phyloP scores from a whole-genome alignment of 768 basidiomycete species.

The Leucosporidium creatinivorum region DNA sequence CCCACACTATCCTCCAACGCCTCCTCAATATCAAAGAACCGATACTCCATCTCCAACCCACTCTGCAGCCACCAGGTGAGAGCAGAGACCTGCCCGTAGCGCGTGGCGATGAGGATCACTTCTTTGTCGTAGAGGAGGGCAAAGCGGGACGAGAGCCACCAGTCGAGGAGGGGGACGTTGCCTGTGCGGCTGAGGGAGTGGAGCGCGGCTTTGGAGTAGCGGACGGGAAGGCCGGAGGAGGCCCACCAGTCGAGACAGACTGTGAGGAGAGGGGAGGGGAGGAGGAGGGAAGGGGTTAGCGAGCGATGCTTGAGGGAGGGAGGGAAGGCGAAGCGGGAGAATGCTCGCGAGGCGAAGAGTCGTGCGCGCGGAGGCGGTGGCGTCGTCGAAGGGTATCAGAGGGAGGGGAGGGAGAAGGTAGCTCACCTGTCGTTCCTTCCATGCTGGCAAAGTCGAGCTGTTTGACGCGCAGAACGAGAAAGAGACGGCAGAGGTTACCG shows the following conservation, averaged over 20 bases:
- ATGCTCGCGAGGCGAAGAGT: too few species aligned
- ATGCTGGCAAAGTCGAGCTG: conserved; percentile 73
- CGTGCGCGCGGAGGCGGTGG: too few species aligned
- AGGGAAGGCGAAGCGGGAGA: too few species aligned
- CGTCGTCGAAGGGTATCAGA: too few species aligned
- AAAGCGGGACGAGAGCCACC: conserved; percentile 63
- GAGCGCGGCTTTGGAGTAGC: conserved; percentile 65
- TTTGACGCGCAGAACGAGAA: too few species aligned
- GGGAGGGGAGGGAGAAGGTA: background rate
- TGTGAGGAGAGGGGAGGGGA: conserved; percentile 44
- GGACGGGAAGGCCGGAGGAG: conserved; percentile 60
- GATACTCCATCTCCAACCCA: conserved; percentile 70
- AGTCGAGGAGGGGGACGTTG: conserved; percentile 68
- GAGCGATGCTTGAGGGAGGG: too few species aligned
- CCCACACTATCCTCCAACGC: conserved; percentile 73
- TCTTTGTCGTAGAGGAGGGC: conserved; percentile 74
- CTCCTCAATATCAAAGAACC: conserved; percentile 87
- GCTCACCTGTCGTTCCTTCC: conserved; percentile 55
- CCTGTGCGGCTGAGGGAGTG: conserved; percentile 73
- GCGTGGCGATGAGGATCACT: conserved; percentile 67
- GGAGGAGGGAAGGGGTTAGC: conserved; percentile 48
- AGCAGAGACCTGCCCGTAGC: conserved; percentile 71
- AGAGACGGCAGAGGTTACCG: too few species aligned
- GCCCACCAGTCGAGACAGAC: conserved; percentile 50
- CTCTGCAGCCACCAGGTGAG: conserved; percentile 83